These are phyloP conservation scores for Cercospora berteroae DNA, from an alignment of 2,329 filamentous ascomycete species.

Conservation along the genomic window DNA sequence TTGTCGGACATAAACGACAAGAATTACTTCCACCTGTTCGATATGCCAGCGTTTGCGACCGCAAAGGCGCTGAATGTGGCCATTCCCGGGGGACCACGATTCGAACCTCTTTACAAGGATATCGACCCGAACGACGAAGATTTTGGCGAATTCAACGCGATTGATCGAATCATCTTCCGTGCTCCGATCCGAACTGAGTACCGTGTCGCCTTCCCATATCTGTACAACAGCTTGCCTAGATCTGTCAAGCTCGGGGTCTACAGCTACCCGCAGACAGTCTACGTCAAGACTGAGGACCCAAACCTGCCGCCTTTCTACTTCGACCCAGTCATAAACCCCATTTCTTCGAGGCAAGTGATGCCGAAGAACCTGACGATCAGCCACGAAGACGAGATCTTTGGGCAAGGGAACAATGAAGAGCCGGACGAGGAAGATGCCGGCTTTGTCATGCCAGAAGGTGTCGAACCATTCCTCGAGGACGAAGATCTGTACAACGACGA, in stretches of 20 bases:
- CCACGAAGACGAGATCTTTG: constrained; percentile 93
- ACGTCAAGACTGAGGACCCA: constrained; percentile 80
- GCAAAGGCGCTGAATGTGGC: constrained; percentile 97
- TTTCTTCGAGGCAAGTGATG: constrained; percentile 89
- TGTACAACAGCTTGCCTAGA: constrained; percentile 94
- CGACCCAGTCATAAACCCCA: constrained; percentile 95
- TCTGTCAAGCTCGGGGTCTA: constrained; percentile 94
- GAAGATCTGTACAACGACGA: constrained; percentile 87
- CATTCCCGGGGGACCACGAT: constrained; percentile 93
- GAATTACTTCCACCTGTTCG: constrained; percentile 98
- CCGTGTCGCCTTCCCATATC: constrained; percentile 85
- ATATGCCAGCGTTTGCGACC: constrained; percentile 89
- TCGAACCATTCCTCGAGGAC: constrained; percentile 85
- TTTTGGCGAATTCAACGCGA: constrained; percentile 99
- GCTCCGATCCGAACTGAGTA: constrained; percentile 93
- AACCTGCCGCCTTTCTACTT: constrained; percentile 96
- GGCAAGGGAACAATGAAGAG: constrained; percentile 74
- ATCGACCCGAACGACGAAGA: constrained; percentile 98
- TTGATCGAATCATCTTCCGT: constrained; percentile 98
- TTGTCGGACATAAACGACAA: constrained; percentile 90
- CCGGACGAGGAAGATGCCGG: constrained; percentile 54
- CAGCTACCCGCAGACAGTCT: constrained; percentile 89
- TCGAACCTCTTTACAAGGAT: constrained; percentile 97
- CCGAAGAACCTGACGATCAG: constrained; percentile 90
- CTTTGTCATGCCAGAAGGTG: constrained; percentile 75